Percentiles rank a stretch among this genome's conserved stretches.
These are phyloP conservation scores for Venturia nashicola DNA, from an alignment of 2,329 filamentous ascomycete species.

Conservation along the genomic window DNA sequence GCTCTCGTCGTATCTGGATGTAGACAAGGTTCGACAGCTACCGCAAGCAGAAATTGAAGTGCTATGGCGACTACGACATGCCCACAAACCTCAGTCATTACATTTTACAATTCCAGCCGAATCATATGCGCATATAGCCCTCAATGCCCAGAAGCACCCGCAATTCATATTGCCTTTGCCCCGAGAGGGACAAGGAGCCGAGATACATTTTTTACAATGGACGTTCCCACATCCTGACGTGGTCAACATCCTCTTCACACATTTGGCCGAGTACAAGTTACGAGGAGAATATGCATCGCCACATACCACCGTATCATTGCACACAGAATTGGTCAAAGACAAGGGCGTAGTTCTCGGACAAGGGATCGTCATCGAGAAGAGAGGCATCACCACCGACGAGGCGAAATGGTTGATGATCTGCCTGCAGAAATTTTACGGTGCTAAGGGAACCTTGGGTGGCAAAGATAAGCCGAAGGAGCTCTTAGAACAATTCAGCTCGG, in stretches of 20 bases:
- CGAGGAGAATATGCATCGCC: constrained; percentile 81
- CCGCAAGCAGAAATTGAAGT: constrained; percentile 72
- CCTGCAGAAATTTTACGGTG: constrained; percentile 80
- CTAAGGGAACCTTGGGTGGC: constrained; percentile 33
- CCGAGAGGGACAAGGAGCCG: constrained; percentile 42
- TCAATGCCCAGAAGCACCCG: constrained; percentile 60
- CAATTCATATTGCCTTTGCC: constrained; percentile 86
- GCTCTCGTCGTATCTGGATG: constrained; percentile 59
- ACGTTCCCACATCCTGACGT: constrained; percentile 61
- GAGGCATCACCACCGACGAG: constrained; percentile 66
- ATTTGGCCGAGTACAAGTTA: constrained; percentile 84
- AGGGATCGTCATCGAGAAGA: constrained; percentile 62
- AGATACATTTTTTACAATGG: constrained; percentile 97
- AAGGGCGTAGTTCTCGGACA: constrained; percentile 79
- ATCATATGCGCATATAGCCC: constrained; percentile 63
- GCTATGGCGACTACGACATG: constrained; percentile 83
- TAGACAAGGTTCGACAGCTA: constrained; percentile 62
- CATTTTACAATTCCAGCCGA: constrained; percentile 67
- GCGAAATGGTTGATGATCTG: constrained; percentile 88
- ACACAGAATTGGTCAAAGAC: constrained; percentile 62
- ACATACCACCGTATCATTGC: constrained; percentile 88
- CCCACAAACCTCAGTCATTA: constrained; percentile 58
- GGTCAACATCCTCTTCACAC: constrained; percentile 69
- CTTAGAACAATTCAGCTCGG: constrained; percentile 69
- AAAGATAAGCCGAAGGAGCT: constrained; percentile 52